Evolutionary conservation across 306 rosid genomes (phyloP), one percentile per base, ranked within the genome.

Genomic region (Prunus mongolica): DNA sequence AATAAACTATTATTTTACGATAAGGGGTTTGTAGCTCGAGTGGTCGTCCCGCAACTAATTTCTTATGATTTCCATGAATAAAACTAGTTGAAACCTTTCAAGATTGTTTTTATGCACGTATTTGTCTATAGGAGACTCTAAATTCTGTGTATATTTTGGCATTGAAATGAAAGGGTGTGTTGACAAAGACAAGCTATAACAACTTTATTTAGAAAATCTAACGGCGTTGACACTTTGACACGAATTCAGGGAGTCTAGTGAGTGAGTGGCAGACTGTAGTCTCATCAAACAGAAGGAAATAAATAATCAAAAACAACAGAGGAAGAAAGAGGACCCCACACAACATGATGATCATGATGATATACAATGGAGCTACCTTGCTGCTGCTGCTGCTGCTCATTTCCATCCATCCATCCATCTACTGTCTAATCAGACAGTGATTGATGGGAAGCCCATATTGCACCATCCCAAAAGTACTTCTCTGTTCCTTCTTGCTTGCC

Each of bases 171-270:
- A 20, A 46, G 45, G 67, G 77, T 30, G 61, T 44, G 66, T 63
- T 79, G 89, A 86, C 92, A 80, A 45, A 47, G 83, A 90, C 90
- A 50, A 83, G n/a, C 54, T 78, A 84, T 76, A 84, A 85, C 91
- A 8, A 78, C 83, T 83, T 67, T 52, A 54, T 73, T 75, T 56
- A 18, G 2, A 15, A 72, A 41, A 88, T 86, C 85, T 38, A 88
- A 84, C 83, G 87, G 88, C 87, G 89, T 88, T 87, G 89, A 85
- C 94, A 84, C 90, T 69, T 82, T 24, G 72, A 84, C 88, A 69
- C 82, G 25, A 72, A 80, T 77, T 46, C 57, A 61, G 58, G 46
- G 8, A 38, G 44, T 76, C 74, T 62, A 46, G 76, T 12, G 52
- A 34, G 61, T 57, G 74, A 69, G 61, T 27, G 15, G 18, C 60